These are phyloP conservation scores for Trametes gibbosa DNA, from an alignment of 768 basidiomycete genomes.

Conservation along the genomic window DNA sequence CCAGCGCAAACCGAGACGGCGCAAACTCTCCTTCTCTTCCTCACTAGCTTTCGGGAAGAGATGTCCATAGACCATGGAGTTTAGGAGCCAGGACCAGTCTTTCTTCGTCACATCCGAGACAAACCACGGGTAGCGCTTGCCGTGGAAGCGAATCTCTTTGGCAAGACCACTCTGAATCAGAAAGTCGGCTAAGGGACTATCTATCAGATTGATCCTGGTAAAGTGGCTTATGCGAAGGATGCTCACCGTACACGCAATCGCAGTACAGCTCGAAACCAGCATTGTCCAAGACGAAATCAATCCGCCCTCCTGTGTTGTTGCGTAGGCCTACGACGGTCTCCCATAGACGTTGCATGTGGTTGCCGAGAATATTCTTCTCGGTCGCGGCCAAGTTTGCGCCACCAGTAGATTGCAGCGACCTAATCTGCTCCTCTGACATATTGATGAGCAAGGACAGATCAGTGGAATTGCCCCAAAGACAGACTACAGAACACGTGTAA, in stretches of 20 bases:
- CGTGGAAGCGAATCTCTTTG: conserved; percentile 86
- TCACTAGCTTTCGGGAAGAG: conserved; percentile 85
- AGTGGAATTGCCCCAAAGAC: conserved; percentile 96
- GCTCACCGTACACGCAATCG: conserved; percentile 79
- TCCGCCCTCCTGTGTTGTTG: conserved; percentile 28
- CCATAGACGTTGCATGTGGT: conserved; percentile 73
- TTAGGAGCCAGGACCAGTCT: conserved; percentile 92
- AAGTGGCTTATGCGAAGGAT: not conserved
- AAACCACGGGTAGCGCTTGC: conserved; percentile 95
- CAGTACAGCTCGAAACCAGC: conserved; percentile 88
- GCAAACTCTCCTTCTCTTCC: conserved; percentile 75
- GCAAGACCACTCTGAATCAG: conserved; percentile 88
- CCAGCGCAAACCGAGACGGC: conserved; percentile 81
- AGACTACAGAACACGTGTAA: conserved; percentile 52
- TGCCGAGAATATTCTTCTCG: conserved; percentile 94
- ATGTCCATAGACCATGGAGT: conserved; percentile 87
- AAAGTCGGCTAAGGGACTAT: conserved; percentile 71
- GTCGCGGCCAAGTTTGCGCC: conserved; percentile 94
- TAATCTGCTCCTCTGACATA: conserved; percentile 98
- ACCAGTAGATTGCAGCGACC: conserved; percentile 92
- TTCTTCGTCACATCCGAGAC: conserved; percentile 90
- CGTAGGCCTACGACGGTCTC: conserved; percentile 62
- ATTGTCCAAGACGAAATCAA: conserved; percentile 80
- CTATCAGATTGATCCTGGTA: not conserved
- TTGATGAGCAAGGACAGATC: conserved; percentile 93